Percentiles rank a stretch among this genome's conserved stretches.
phyloP scores from a whole-genome alignment of 2,329 filamentous ascomycete species.

The Penicillium griseofulvum region DNA sequence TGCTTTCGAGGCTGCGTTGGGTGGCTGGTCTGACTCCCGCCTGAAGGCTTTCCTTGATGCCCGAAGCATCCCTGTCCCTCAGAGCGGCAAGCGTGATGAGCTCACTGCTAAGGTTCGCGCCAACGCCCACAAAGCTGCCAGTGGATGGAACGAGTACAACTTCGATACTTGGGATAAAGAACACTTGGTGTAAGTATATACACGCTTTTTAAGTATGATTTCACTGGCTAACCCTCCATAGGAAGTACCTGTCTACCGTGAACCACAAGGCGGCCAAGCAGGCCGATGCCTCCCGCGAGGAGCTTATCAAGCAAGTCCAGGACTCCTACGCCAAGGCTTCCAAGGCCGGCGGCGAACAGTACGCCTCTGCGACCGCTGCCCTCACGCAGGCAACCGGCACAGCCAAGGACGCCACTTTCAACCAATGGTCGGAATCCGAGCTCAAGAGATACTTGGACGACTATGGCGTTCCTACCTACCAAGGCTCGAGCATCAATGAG shows the following conservation, averaged over 20 bases:
- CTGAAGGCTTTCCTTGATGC: constrained; percentile 77
- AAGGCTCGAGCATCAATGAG: constrained; percentile 67
- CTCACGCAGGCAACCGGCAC: constrained; percentile 63
- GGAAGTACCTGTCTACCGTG: constrained; percentile 50
- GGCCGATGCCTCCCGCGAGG: constrained; percentile 66
- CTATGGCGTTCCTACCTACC: constrained; percentile 68
- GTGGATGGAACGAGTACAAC: constrained; percentile 70
- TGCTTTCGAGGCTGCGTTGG: constrained; percentile 62
- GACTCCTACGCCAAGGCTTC: constrained; percentile 48
- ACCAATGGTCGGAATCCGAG: constrained; percentile 68
- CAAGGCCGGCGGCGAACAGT: constrained; percentile 45
- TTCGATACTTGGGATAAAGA: constrained; percentile 74
- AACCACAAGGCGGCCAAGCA: constrained; percentile 59
- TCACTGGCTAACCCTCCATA: constrained; percentile 41
- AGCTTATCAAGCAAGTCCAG: constrained; percentile 61
- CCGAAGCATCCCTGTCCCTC: constrained; percentile 72
- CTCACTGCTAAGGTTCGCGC: constrained; percentile 72
- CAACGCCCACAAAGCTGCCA: constrained; percentile 66
- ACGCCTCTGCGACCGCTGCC: constrained; percentile 69
- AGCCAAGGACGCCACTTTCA: constrained; percentile 66
- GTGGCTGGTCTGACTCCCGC: constrained; percentile 70
- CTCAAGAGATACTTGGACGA: constrained; percentile 77
- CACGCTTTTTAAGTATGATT: constrained; percentile 10
- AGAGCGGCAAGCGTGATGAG: constrained; percentile 68
- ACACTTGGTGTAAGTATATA: constrained; percentile 58